Base-by-base conservation (phyloP, 352 stramenopile genomes). In the Phytophthora pistaciae region DNA sequence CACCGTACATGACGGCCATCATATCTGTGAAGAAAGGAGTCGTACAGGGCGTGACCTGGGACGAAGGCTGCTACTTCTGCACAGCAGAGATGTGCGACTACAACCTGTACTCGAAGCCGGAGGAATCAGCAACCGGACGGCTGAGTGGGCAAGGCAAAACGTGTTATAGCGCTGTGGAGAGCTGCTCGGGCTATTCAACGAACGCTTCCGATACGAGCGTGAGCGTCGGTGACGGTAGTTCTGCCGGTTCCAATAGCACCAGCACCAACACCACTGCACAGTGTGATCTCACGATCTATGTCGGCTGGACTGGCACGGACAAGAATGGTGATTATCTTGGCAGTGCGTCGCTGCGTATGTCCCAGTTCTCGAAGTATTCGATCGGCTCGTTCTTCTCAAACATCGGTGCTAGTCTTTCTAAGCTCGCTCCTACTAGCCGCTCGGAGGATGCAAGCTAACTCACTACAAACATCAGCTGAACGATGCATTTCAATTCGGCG, bases 291-390 rank as follows among this genome's bases (percentile, higher is more conserved):
- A 93, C 86, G 25, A 70, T 95, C 36, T 94, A 94, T 53, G 81
- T 93, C 5, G 88, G 88, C 21, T 95, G 88, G 88, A 95, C 86
- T 0, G 88, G 88, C 23, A 95, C 88, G 5, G 88, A 95, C 66
- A 79, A 77, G 61, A 90, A 92, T 57, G 88, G 88, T 42, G 85
- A 94, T 68, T 94, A 94, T 68, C 67, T 95, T 27, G 88, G 85
- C 57, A 95, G 88, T 68, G 81, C 85, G 2, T 85, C 86, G 5
- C 67, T 94, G 61, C 88, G 88, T 16, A 91, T 94, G 76, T 95
- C 88, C 44, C 86, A 95, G 73, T 95, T 95, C 66, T 80, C 87
- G 54, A 91, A 92, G 63, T 94, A 93, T 72, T 95, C 88, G n/a
- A 87, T 93, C 63, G 79, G 74, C 58, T 91, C 84, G 53, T 93